Base-by-base conservation (phyloP, 257 asterid species). In the Penstemon newberryi region DNA sequence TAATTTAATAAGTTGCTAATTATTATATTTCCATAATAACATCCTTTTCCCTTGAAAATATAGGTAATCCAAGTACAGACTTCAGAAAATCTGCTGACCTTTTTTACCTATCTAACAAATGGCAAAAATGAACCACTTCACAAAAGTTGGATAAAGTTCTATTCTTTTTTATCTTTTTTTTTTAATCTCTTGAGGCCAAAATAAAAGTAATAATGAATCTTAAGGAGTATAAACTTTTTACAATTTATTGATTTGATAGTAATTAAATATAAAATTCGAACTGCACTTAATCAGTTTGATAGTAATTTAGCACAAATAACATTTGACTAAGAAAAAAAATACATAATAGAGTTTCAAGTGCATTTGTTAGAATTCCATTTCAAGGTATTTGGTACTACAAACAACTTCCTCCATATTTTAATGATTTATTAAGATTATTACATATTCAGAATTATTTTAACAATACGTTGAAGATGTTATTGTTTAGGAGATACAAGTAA, bases 271-370 rank as follows among this genome's bases (percentile, higher is more conserved):
- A 66, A 60, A 49, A 36, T 60, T 42, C 19, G 58, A 70, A 52
- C 55, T 46, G 56, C 43, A 78, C 37, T 64, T 60, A 60, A 11
- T 42, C 59, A 39, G 18, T 69, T 46, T 63, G 19, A 36, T 52
- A 56, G 67, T 59, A 7, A 51, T 38, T 46, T 69, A 15, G 51
- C 51, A 13, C 47, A 38, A 56, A 18, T 46, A 39, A 38, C 4
- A 56, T 37, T 64, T 72, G 67, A 64, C 71, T 8, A 54, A 54
- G 12, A 55, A 33, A 36, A 36, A 58, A 56, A 38, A 18, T 39
- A 38, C 15, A 25, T 52, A 10, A 7, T 10, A 25, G n/a, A 41
- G n/a, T 36, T 33, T 55, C 6, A 19, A 40, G 25, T n/a, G 10
- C 41, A 0, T 10, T 25, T 6, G 4, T 49, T 49, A 9, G 54